Percentiles rank a stretch among this genome's conserved stretches.
Evolutionary conservation across 257 asterid species (phyloP).

Genomic region (Nicotiana tomentosiformis): DNA sequence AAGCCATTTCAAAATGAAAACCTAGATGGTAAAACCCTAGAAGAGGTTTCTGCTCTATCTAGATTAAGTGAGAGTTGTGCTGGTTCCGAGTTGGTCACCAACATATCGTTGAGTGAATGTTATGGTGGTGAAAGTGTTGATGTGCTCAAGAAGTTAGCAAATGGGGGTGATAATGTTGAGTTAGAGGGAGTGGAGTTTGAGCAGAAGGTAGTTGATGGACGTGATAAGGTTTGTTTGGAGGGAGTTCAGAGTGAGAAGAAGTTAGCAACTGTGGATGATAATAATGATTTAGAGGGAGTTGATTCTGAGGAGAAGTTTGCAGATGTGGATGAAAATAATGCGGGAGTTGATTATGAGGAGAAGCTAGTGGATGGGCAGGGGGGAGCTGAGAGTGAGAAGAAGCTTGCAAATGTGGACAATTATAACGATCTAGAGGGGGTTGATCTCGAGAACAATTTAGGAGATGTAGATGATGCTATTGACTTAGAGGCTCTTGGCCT

Average conservation of each 20-base stretch:
- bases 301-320: not conserved
- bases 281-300: not conserved
- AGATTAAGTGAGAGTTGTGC: conserved; percentile 21
- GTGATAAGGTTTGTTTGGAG: not conserved
- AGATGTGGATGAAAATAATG: not conserved
- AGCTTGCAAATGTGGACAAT: not conserved
- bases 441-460: not conserved
- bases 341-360: not conserved
- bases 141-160: not conserved
- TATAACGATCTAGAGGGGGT: not conserved
- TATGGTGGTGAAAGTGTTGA: conserved; percentile 6
- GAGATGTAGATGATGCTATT: conserved; percentile 9
- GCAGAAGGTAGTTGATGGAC: not conserved
- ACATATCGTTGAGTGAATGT: not conserved
- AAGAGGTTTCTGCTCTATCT: conserved; percentile 21
- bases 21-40: conserved; percentile 24
- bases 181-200: not conserved
- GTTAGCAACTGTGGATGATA: not conserved
- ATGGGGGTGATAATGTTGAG: not conserved
- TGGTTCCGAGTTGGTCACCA: conserved; percentile 14
- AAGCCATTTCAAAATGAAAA: conserved; percentile 12
- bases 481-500: conserved; percentile 4
- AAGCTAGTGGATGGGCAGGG: not conserved
- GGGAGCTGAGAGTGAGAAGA: conserved; percentile 9
- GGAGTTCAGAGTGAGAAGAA: not conserved